Evolutionary conservation across 2,329 filamentous ascomycete genomes (phyloP).

Genomic region (Ophioceras dolichostomum): DNA sequence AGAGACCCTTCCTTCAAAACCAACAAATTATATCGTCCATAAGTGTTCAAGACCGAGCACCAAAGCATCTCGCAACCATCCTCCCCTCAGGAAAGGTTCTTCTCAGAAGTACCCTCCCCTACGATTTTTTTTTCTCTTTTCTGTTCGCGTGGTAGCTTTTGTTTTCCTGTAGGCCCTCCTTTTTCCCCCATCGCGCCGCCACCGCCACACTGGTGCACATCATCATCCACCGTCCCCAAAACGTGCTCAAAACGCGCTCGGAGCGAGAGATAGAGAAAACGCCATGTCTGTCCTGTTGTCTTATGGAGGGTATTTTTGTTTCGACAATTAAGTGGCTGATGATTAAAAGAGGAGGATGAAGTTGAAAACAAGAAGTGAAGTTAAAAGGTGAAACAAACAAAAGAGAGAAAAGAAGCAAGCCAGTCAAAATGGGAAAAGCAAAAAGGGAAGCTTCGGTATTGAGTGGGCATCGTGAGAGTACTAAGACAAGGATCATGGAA

Average conservation of each 20-base stretch:
- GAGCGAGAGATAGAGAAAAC: too few relatives aligned
- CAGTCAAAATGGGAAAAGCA: constrained; percentile 32
- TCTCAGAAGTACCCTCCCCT: constrained; percentile 3
- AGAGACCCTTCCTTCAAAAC: constrained; percentile 4
- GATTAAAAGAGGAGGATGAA: constrained; percentile 30
- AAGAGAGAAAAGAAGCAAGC: constrained; percentile 26
- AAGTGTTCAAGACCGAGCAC: constrained; percentile 6
- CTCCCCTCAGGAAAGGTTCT: not conserved
- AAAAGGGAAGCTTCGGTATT: constrained; percentile 45
- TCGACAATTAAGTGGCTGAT: constrained; percentile 29
- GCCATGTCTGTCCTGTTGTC: constrained; percentile 4
- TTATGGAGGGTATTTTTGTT: constrained; percentile 14
- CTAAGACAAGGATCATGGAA: constrained; percentile 38
- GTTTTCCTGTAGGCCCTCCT: not conserved
- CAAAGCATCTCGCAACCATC: constrained; percentile 4
- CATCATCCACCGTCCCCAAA: too few relatives aligned
- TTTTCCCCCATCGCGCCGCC: not conserved
- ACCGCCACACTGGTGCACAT: too few relatives aligned
- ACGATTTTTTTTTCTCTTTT: too few relatives aligned
- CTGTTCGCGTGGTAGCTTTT: constrained; percentile 2
- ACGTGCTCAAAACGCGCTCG: not conserved
- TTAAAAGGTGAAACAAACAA: constrained; percentile 18
- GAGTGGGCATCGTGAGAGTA: constrained; percentile 45
- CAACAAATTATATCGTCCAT: constrained; percentile 6
- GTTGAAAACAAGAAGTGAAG: too few relatives aligned